Base-by-base conservation (phyloP, 2,329 filamentous ascomycete genomes). In the Aspergillus sclerotialis region DNA sequence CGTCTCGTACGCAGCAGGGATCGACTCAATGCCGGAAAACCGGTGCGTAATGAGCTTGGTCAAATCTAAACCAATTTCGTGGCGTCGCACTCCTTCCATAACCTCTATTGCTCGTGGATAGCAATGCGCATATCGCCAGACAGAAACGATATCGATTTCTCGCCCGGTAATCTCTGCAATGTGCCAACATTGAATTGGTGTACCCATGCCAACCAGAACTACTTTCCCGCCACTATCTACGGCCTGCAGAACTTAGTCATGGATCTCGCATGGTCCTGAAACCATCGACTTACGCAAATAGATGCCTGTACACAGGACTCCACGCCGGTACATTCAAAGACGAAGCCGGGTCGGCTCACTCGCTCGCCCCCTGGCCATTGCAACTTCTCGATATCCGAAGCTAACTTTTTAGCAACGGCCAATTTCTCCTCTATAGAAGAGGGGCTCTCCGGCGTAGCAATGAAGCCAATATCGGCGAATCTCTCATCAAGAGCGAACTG, bases 131-230 rank as follows among this genome's bases (percentile, higher is more conserved):
- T 88, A 88, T 30, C 83, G 73, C 63, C 88, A 87, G 18, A 86
- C 78, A 21, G 82, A 82, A n/a, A 86, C 63, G 19, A 88, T 80
- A 53, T 88, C 83, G 28, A 88, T 78, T 61, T 89, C 84, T 24
- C 82, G 74, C 17, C 86, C 66, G 25, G 83, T 80, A 3, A 82
- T 82, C 4, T 80, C 79, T 6, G 78, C 83, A 29, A 89, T 66
- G 1, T 82, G 82, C 2, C 88, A 68, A 0, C 81, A 86, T 56
- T 87, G 82, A 33, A 86, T 74, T 0, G 83, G 82, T 4, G 76
- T 83, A 24, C 84, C 84, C 83, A 88, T 88, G 34, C 83, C 84
- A 15, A 89, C 82, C 56, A 88, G 78, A 56, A 88, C 72, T 31
- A 87, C 69, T 48, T 80, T 81, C 12, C 83, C 83, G 16, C 83